Percentiles rank a stretch among this genome's conserved stretches.
These are phyloP conservation scores for Suillus weaverae DNA, from an alignment of 768 basidiomycete species.

Conservation along the genomic window DNA sequence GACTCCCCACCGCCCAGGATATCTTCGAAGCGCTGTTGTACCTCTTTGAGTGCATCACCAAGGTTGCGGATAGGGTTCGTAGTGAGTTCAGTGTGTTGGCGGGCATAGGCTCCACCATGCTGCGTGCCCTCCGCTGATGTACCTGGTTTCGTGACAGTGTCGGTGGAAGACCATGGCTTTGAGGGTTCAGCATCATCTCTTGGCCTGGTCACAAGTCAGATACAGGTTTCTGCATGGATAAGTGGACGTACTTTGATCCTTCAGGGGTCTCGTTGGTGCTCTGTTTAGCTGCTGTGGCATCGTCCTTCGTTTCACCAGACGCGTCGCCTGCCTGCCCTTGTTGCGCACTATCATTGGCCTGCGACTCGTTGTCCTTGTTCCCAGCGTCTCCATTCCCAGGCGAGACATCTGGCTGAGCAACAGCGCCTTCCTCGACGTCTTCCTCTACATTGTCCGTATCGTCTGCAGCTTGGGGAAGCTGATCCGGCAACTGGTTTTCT, in stretches of 20 bases:
- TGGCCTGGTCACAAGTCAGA: neutral
- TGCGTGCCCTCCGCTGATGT: conserved; percentile 44
- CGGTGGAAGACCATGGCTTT: neutral
- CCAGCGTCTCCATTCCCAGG: conserved; percentile 26
- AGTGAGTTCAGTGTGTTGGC: conserved; percentile 37
- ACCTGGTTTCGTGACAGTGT: conserved; percentile 27
- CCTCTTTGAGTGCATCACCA: conserved; percentile 81
- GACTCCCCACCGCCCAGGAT: conserved; percentile 55
- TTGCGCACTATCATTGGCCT: conserved; percentile 19
- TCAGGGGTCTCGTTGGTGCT: conserved; percentile 31
- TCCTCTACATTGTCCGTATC: conserved; percentile 31
- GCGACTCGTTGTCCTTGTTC: conserved; percentile 14
- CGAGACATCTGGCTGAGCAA: conserved; percentile 39
- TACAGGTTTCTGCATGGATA: neutral
- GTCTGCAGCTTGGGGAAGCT: conserved; percentile 19
- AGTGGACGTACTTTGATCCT: conserved; percentile 16
- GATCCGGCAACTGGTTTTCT: conserved; percentile 13
- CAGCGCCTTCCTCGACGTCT: conserved; percentile 25
- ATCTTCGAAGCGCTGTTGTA: conserved; percentile 80
- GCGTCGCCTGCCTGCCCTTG: conserved; percentile 22
- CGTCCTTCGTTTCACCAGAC: conserved; percentile 12
- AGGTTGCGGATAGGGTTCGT: conserved; percentile 72
- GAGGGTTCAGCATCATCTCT: conserved; percentile 9
- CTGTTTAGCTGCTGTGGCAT: conserved; percentile 16
- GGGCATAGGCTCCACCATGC: conserved; percentile 43